Conservation (phyloP, 2,329 filamentous ascomycete genomes). For the Calonectria hongkongensis region DNA sequence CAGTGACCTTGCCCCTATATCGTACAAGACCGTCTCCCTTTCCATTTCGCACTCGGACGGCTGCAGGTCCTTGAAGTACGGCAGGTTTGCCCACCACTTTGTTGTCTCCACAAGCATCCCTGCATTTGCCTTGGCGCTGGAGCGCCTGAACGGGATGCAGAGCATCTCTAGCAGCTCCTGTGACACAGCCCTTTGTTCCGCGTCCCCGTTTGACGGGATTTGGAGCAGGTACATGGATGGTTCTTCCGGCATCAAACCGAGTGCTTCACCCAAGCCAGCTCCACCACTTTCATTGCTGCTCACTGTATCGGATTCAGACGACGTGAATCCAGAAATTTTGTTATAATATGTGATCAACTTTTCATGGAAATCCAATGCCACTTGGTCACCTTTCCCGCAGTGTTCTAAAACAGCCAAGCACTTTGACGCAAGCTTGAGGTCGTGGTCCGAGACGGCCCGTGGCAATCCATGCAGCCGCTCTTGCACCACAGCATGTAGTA, state of each 20-base stretch:
- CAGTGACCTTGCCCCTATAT: neutral
- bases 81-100: neutral
- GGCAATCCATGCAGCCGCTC: slow-evolving; percentile 4
- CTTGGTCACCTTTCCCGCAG: neutral
- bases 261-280: neutral
- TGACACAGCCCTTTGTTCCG: neutral
- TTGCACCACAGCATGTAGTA: slow-evolving; percentile 19
- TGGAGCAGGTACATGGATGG: neutral
- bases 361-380: neutral
- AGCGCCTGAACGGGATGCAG: neutral
- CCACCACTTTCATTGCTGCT: neutral
- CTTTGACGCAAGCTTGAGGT: slow-evolving; percentile 1
- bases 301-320: too few relatives aligned
- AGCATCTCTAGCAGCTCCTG: slow-evolving; percentile 3
- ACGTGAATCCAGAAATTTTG: neutral
- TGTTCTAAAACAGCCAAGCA: neutral
- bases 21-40: neutral
- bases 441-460: neutral
- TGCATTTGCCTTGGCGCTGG: neutral
- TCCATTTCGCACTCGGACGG: neutral
- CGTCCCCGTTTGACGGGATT: neutral
- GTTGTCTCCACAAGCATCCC: neutral
- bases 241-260: neutral
- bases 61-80: neutral
- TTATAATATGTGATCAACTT: neutral